Percentiles rank a stretch among this genome's conserved stretches.
Conservation (phyloP, 306 rosid species). For the Quercus bicolor region DNA sequence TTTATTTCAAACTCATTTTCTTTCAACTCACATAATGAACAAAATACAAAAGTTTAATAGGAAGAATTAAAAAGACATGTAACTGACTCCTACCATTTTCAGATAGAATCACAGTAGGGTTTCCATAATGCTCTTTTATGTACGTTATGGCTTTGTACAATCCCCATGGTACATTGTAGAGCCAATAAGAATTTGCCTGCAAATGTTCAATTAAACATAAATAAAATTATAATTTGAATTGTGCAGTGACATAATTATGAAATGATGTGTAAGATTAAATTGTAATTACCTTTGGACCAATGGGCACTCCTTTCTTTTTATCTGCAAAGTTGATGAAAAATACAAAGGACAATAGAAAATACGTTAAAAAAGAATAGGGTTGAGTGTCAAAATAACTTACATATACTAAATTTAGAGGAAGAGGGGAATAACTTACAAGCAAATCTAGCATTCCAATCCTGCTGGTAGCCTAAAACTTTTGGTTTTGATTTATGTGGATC, state of each 20-base stretch:
- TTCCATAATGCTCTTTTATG: constrained; percentile 70
- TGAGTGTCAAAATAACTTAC: background rate
- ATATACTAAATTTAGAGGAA: background rate
- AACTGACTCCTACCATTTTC: constrained; percentile 60
- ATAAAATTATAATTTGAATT: constrained; percentile 2
- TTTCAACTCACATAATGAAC: background rate
- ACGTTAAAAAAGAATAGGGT: background rate
- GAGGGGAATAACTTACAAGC: constrained; percentile 54
- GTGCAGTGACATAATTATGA: background rate
- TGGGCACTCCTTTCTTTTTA: constrained; percentile 70
- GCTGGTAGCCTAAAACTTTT: constrained; percentile 62
- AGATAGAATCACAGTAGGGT: constrained; percentile 71
- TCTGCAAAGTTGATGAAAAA: constrained; percentile 33
- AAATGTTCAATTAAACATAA: background rate
- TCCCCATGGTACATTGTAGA: constrained; percentile 96
- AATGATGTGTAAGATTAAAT: constrained; percentile 2
- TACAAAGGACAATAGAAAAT: background rate
- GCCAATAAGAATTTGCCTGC: constrained; percentile 85
- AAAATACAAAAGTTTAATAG: background rate
- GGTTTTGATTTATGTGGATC: constrained; percentile 51
- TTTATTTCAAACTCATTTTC: background rate
- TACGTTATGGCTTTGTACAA: constrained; percentile 74
- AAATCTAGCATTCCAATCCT: constrained; percentile 83
- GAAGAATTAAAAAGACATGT: background rate
- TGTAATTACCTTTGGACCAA: constrained; percentile 72